Conservation (phyloP, 2,329 filamentous ascomycete species). For the Diplodia sapinea region DNA sequence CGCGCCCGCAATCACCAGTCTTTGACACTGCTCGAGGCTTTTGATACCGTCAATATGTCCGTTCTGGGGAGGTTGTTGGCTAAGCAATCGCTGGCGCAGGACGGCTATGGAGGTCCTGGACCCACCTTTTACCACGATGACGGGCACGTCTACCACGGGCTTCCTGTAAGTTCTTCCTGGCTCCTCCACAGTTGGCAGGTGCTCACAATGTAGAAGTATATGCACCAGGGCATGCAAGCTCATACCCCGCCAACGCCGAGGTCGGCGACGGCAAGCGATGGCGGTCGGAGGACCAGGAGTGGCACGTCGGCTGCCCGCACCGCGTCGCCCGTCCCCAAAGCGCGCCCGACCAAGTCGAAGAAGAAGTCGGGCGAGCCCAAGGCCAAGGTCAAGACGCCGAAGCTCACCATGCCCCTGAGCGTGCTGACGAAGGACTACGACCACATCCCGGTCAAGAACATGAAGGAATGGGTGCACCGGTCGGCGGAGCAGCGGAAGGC, state of each 20-base stretch:
- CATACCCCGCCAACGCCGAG: slow-evolving; percentile 52
- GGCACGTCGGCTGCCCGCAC: slow-evolving; percentile 33
- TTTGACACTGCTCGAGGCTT: slow-evolving; percentile 1
- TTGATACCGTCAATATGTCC: slow-evolving; percentile 6
- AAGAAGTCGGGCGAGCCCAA: slow-evolving; percentile 50
- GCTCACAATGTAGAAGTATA: slow-evolving; percentile 33
- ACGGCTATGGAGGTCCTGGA: slow-evolving; percentile 40
- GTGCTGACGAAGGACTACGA: slow-evolving; percentile 69
- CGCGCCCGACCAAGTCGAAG: slow-evolving; percentile 23
- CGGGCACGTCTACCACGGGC: slow-evolving; percentile 36
- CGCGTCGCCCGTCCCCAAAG: slow-evolving; percentile 21
- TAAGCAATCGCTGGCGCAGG: slow-evolving; percentile 39
- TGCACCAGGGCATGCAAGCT: slow-evolving; percentile 41
- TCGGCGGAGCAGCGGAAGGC: slow-evolving; percentile 67
- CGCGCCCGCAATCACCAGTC: neutral
- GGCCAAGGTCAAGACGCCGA: slow-evolving; percentile 56
- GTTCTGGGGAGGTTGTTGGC: slow-evolving; percentile 2
- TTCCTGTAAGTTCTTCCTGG: slow-evolving; percentile 37
- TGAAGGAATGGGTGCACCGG: slow-evolving; percentile 78
- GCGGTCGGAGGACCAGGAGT: slow-evolving; percentile 49
- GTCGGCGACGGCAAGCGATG: slow-evolving; percentile 51
- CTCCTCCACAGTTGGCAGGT: neutral
- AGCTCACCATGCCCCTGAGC: slow-evolving; percentile 71
- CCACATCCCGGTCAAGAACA: slow-evolving; percentile 72
- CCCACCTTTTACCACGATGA: slow-evolving; percentile 40